Conservation (phyloP, 139 green algal species). For the Auxenochlorella pyrenoidosa region DNA sequence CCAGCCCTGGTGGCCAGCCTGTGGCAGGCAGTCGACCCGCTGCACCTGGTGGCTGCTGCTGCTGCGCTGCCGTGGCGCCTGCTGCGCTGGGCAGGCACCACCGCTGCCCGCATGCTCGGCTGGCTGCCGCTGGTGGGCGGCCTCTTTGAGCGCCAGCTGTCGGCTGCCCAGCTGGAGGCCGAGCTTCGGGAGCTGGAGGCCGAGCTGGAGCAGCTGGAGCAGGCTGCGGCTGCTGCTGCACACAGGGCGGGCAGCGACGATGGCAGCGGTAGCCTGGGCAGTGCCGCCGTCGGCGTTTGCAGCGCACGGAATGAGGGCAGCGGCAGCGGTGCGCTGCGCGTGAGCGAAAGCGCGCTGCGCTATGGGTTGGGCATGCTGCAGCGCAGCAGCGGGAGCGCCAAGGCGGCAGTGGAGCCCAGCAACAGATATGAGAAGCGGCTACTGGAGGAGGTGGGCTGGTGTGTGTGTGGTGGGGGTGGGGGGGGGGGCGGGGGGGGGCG, state of each 20-base stretch:
- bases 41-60: background rate
- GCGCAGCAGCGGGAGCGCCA: slow-evolving; percentile 28
- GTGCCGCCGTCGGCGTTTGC: background rate
- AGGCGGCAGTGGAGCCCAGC: slow-evolving; percentile 27
- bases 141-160: background rate
- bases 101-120: background rate
- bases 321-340: background rate
- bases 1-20: background rate
- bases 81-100: background rate
- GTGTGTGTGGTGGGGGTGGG: background rate
- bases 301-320: background rate
- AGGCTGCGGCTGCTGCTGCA: background rate
- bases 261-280: background rate
- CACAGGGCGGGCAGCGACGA: background rate
- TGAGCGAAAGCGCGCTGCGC: slow-evolving; percentile 34
- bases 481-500: no score
- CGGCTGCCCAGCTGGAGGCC: background rate
- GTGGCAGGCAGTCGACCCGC: background rate
- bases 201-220: background rate
- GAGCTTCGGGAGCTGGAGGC: background rate
- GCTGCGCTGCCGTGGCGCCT: background rate
- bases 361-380: slow-evolving; percentile 59
- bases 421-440: slow-evolving; percentile 57
- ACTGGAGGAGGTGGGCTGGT: slow-evolving; percentile 33
- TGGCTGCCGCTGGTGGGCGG: slow-evolving; percentile 3